Percentiles rank a stretch among this genome's conserved stretches.
phyloP scores from a whole-genome alignment of 805 yeast species.

The Wickerhamomyces bovis region DNA sequence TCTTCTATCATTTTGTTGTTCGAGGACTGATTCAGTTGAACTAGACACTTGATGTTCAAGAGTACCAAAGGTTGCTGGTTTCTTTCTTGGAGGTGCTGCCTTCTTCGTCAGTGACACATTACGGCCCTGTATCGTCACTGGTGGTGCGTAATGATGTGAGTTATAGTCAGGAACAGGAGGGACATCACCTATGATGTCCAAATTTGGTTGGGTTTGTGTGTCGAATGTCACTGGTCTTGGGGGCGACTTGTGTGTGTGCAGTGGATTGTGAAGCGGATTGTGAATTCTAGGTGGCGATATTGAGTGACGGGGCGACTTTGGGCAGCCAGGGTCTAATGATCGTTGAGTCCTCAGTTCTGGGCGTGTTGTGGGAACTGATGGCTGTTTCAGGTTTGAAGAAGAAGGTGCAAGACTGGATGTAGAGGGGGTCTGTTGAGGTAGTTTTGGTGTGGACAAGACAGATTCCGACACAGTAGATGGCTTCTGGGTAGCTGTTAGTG shows the following conservation, averaged over 20 bases:
- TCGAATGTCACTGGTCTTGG: not conserved
- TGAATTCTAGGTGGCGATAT: not conserved
- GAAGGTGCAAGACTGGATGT: not conserved
- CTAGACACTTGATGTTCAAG: not conserved
- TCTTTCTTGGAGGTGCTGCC: constrained; percentile 17
- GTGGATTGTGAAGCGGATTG: not conserved
- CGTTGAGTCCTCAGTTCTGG: not conserved
- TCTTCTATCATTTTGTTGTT: not conserved
- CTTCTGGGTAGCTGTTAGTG: not conserved
- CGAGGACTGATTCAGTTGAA: not conserved
- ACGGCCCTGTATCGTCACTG: constrained; percentile 24
- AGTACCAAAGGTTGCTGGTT: constrained; percentile 12
- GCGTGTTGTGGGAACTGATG: not conserved
- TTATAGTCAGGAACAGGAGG: constrained; percentile 26
- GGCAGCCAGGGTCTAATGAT: not conserved
- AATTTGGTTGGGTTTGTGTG: constrained; percentile 5
- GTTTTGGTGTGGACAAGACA: not conserved
- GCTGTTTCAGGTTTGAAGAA: not conserved
- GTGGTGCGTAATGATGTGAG: constrained; percentile 18
- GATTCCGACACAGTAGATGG: not conserved
- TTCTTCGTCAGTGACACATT: constrained; percentile 17
- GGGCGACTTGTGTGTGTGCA: not conserved
- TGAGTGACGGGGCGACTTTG: not conserved
- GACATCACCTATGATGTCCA: constrained; percentile 10
- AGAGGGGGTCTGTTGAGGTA: not conserved